Evolutionary conservation across 257 asterid genomes (phyloP), one percentile per base, ranked within the genome.

Genomic region (Linderniella brevidens): DNA sequence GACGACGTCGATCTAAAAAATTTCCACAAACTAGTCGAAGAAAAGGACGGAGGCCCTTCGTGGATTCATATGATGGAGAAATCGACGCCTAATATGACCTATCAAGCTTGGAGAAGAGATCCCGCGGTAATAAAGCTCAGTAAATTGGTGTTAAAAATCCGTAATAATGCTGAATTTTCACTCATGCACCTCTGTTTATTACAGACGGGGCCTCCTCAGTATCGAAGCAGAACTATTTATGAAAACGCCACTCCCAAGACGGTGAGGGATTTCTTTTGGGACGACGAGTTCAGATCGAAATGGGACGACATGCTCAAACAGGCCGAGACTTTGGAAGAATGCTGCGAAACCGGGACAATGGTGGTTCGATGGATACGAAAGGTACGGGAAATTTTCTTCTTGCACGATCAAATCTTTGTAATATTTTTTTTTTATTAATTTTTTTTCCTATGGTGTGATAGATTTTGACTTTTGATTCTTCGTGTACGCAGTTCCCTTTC

Each of bases 51-150:
- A 4, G 97, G 97, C 9, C 86, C 86, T 25, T 53, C 59, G 57
- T 87, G 97, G 97, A 74, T 80, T 55, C 78, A 75, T 16, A 76
- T 87, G 93, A 87, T 87, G 97, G 79, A 83, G 58, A 77, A 67
- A 46, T 74, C 90, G 16, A 65, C 82, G 0, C 54, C 74, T 1
- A 76, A 58, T 55, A 80, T 87, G 97, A 77, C 74, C 67, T 87
- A 78, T 55, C 80, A 83, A 64, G 97, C 97, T 39, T 87, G 97
- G 97, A 75, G 86, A 57, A 71, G 97, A 64, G 97, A 87, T 50
- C 83, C 87, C 25, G 74, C 69, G 95, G 97, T 79, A 66, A 19
- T 37, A 13, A 8, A 13, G n/a, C 4, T 9, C 15, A 1, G 13
- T 39, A 10, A 13, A 39, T 10, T 39, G 15, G 9, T 2, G 13